Evolutionary conservation across 176 grass and related monocot genomes (phyloP), one percentile per base, ranked within the genome.

Genomic region (Elaeis guineensis): DNA sequence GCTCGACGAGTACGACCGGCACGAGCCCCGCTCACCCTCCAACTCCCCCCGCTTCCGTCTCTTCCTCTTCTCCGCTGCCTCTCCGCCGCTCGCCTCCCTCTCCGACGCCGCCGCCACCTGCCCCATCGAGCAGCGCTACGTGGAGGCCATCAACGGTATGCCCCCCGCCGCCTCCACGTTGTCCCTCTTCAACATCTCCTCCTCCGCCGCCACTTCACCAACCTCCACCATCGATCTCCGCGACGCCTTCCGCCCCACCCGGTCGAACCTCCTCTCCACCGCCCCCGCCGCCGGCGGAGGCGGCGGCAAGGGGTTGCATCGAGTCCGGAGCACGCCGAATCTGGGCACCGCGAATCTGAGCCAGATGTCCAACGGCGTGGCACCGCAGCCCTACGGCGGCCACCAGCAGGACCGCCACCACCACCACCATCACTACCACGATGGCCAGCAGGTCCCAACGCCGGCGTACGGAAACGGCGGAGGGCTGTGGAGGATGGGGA

Each of bases 1-100:
- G 84, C 78, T 82, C 50, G 82, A 89, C 23, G 88, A 98, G 84
- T 88, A 89, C 69, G 88, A 98, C 67, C 75, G 76, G 17, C 44
- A 83, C 49, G 74, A 80, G 23, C 55, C 70, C 14, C 69, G 79
- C 70, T 65, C 69, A 4, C 81, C 78, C 21, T 68, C n/a, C 14
- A 44, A 11, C 35, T 44, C 55, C 52, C 52, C 65, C 26, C 26
- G 67, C 80, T 2, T 69, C 76, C 16, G 54, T 69, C 51, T 83
- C 79, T n/a, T 5, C 30, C 26, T 59, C 61, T 32, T 62, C 9
- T 30, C n/a, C 17, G 23, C 54, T 5, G 22, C 57, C 11, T 6
- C 35, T 44, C 35, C 35, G 35, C 35, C 2, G 35, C 35, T 14
- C 35, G 2, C 75, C 0, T 0, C 55, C 55, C 4, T 63, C 26